Evolutionary conservation across 257 asterid species (phyloP).

Genomic region (Solanum acaule): DNA sequence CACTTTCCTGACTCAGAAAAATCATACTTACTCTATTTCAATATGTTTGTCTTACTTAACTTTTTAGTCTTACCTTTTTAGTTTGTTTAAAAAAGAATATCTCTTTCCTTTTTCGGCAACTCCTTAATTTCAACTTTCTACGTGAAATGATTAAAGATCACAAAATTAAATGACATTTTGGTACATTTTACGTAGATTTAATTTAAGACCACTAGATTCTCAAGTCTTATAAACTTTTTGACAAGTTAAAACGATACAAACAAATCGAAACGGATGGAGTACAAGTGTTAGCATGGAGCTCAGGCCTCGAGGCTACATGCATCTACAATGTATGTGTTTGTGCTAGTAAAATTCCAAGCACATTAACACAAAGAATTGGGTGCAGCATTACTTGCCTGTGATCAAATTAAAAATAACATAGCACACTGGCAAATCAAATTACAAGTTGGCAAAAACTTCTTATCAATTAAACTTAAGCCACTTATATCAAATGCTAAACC

Average conservation of each 20-base stretch:
- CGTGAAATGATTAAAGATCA: no score
- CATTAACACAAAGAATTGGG: neutral
- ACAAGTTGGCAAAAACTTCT: neutral
- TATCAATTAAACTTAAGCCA: neutral
- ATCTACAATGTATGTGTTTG: neutral
- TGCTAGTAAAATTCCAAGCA: neutral
- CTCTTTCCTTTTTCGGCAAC: neutral
- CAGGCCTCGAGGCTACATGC: neutral
- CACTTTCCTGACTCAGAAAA: neutral
- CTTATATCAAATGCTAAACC: neutral
- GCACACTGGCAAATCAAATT: neutral
- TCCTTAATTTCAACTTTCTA: neutral
- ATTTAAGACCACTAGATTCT: neutral
- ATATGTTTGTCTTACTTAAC: no score
- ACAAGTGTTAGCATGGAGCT: neutral
- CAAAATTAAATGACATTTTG: neutral
- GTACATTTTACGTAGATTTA: no score
- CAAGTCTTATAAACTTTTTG: no score
- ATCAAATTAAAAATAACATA: neutral
- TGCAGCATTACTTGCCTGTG: neutral
- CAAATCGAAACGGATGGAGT: neutral
- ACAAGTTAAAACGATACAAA: neutral
- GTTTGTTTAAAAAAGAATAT: no score
- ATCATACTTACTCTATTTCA: neutral
- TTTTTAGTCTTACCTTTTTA: no score